Percentiles rank a stretch among this genome's conserved stretches.
Conservation (phyloP, 108 stramenopile genomes). For the Pseudonitzschia delicatissima region DNA sequence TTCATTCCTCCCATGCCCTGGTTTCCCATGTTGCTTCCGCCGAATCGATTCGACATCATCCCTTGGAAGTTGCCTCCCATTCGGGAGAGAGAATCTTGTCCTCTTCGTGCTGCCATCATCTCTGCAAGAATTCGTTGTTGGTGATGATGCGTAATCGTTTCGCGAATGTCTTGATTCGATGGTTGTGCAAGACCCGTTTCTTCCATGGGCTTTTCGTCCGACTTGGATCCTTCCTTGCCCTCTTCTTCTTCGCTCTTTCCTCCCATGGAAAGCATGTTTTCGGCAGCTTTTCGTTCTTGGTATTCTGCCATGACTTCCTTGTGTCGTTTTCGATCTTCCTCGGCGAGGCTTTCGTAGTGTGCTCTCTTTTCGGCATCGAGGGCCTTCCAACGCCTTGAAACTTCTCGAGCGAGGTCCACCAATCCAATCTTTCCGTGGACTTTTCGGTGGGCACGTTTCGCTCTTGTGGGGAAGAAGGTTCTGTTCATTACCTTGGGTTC, state of each 20-base stretch:
- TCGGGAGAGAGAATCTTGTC: not conserved
- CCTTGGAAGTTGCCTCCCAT: constrained; percentile 16
- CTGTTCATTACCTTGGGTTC: constrained; percentile 30
- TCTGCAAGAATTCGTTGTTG: constrained; percentile 35
- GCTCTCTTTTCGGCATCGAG: constrained; percentile 33
- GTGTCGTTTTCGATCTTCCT: constrained; percentile 49
- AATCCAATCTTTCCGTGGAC: constrained; percentile 78
- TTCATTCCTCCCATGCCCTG: constrained; percentile 21
- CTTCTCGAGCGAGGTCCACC: constrained; percentile 58
- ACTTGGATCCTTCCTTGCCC: not conserved
- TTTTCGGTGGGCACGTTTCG: constrained; percentile 55
- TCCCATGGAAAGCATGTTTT: constrained; percentile 35
- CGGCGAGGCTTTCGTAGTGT: constrained; percentile 44
- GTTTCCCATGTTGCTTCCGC: constrained; percentile 7
- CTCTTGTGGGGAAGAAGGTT: constrained; percentile 35
- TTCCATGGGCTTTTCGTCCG: not conserved
- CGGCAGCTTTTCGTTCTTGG: constrained; percentile 34
- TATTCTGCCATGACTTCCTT: constrained; percentile 48
- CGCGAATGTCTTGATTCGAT: constrained; percentile 22
- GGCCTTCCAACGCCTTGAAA: constrained; percentile 55
- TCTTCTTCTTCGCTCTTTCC: constrained; percentile 14
- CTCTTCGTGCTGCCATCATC: constrained; percentile 27
- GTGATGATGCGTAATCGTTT: constrained; percentile 28
- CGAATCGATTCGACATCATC: constrained; percentile 1
- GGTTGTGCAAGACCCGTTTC: not conserved